A percentile compares a stretch with the other conserved stretches of the same genome.
Conservation (phyloP, 495 filamentous ascomycete genomes). For the Cercophora scortea region DNA sequence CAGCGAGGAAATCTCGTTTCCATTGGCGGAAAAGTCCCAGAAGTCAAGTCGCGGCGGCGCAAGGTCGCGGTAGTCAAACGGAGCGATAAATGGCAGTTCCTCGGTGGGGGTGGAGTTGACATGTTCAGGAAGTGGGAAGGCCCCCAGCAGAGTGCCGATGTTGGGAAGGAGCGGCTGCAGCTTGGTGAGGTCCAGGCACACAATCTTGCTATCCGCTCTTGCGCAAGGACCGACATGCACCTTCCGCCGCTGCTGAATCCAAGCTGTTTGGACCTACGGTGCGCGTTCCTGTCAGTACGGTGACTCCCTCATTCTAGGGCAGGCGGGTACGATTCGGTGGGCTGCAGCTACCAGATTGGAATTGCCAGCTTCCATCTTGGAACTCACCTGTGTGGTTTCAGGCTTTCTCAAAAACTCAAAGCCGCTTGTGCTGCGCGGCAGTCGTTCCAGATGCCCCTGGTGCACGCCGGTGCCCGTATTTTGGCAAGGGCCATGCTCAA, state of each 20-base stretch:
- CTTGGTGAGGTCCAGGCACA: constrained; percentile 7
- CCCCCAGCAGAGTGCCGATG: constrained; percentile 1
- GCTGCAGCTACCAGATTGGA: too few species aligned
- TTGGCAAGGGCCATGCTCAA: constrained; percentile 11
- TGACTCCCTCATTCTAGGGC: not conserved
- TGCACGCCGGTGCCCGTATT: not conserved
- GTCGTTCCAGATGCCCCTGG: not conserved
- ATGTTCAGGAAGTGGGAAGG: not conserved
- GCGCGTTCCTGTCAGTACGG: not conserved
- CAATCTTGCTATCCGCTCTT: not conserved
- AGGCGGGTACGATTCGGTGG: too few species aligned
- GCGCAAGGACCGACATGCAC: not conserved
- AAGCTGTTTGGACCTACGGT: constrained; percentile 15
- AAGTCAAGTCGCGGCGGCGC: constrained; percentile 11
- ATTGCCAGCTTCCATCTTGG: not conserved
- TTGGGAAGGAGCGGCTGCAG: constrained; percentile 6
- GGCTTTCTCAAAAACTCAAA: constrained; percentile 17
- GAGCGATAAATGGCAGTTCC: not conserved
- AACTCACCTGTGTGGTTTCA: constrained; percentile 12
- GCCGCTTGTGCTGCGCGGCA: constrained; percentile 10
- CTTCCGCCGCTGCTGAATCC: constrained; percentile 10
- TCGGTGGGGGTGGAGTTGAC: not conserved
- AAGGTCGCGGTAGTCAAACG: constrained; percentile 2
- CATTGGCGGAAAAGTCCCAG: constrained; percentile 11
- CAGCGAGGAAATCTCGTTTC: constrained; percentile 4